phyloP scores from a whole-genome alignment of 2,329 filamentous ascomycete species.

The Thelonectria discophora region DNA sequence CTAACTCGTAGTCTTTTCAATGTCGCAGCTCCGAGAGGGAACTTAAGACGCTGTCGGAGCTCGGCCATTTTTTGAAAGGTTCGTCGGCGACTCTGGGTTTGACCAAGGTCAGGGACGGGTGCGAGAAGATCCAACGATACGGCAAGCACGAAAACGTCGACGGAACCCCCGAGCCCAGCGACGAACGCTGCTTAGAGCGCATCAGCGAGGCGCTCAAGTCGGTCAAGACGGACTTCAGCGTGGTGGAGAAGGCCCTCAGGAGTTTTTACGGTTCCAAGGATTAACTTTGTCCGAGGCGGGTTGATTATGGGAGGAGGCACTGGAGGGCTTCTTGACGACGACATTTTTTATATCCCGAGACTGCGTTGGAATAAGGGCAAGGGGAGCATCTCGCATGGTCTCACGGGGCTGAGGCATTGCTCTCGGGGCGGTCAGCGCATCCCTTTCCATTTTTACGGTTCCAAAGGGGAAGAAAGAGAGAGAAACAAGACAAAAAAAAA shows the following conservation, averaged over 20 bases:
- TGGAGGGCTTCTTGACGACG: background rate
- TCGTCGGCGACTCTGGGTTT: conserved; percentile 94
- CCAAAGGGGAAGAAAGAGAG: conserved; percentile 1
- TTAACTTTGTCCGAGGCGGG: background rate
- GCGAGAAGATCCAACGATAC: conserved; percentile 96
- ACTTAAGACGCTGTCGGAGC: conserved; percentile 77
- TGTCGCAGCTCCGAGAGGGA: conserved; percentile 69
- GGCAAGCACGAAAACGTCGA: conserved; percentile 84
- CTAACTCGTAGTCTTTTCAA: conserved; percentile 15
- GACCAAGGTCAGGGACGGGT: conserved; percentile 88
- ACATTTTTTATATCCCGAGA: background rate
- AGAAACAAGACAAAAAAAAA: conserved; percentile 8
- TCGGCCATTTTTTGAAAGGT: conserved; percentile 97
- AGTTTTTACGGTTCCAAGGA: conserved; percentile 64
- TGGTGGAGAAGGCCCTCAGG: conserved; percentile 75
- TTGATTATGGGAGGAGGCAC: conserved; percentile 11
- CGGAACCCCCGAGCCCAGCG: conserved; percentile 72
- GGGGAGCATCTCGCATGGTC: too few species aligned
- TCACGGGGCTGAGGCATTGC: too few species aligned
- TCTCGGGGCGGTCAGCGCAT: too few species aligned
- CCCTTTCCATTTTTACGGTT: conserved; percentile 12
- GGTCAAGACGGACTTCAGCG: conserved; percentile 80
- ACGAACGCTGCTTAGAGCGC: conserved; percentile 72
- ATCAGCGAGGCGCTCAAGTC: conserved; percentile 75
- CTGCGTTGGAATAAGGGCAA: too few species aligned